A percentile compares a stretch with the other conserved stretches of the same genome.
Evolutionary conservation across 768 basidiomycete species (phyloP).

Genomic region (Lentinus brumalis): DNA sequence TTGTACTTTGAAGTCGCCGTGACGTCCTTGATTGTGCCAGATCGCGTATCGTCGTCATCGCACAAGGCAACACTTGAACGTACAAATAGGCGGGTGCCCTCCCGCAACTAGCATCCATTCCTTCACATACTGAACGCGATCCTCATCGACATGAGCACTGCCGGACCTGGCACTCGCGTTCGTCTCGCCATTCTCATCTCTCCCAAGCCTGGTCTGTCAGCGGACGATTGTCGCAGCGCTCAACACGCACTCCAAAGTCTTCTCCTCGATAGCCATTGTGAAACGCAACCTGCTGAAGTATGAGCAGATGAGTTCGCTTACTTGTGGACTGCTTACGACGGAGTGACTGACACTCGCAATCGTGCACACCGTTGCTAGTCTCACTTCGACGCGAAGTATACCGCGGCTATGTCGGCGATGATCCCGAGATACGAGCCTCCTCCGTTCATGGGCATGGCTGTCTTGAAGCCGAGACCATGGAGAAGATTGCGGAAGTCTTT

Average conservation of each 20-base stretch:
- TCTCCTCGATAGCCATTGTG: slow-evolving; percentile 2
- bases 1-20: too few species aligned
- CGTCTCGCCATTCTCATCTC: neutral
- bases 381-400: neutral
- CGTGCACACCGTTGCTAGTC: neutral
- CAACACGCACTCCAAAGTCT: neutral
- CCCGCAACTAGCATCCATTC: neutral
- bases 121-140: neutral
- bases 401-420: neutral
- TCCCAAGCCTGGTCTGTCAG: slow-evolving; percentile 1
- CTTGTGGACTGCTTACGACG: too few species aligned
- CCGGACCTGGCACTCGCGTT: neutral
- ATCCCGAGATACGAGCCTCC: neutral
- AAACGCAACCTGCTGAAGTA: slow-evolving; percentile 10
- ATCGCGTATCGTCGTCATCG: too few species aligned
- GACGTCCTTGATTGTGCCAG: too few species aligned
- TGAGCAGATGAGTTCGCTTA: neutral
- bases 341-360: neutral
- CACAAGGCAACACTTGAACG: neutral
- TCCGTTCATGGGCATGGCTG: neutral
- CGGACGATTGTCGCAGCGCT: neutral
- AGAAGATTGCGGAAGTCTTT: slow-evolving; percentile 6
- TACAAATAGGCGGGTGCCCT: neutral
- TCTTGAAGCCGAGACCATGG: slow-evolving; percentile 4
- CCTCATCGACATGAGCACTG: too few species aligned